Evolutionary conservation across 2,329 filamentous ascomycete genomes (phyloP).

Genomic region (Aurifilum marmelostoma): DNA sequence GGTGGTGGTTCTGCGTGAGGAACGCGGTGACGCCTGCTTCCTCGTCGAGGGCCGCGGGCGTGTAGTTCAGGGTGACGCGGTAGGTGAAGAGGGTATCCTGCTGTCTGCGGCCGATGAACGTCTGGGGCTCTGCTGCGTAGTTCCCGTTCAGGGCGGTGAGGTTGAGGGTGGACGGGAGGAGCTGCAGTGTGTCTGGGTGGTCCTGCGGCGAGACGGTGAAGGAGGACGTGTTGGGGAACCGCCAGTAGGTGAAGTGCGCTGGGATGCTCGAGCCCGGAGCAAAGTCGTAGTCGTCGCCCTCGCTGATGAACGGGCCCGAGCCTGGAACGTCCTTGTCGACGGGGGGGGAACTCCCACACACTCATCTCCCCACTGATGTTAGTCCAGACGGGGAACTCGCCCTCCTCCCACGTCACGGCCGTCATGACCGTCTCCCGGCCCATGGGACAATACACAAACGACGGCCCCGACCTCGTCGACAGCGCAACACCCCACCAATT

Average conservation of each 20-base stretch:
- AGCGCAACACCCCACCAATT: constrained; percentile 49
- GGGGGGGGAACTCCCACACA: constrained; percentile 33
- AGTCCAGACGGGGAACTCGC: constrained; percentile 42
- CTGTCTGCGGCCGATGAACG: constrained; percentile 61
- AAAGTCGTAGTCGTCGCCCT: constrained; percentile 38
- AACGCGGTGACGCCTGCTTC: constrained; percentile 59
- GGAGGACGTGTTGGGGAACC: constrained; percentile 50
- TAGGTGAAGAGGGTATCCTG: constrained; percentile 58
- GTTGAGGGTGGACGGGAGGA: constrained; percentile 54
- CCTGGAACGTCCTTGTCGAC: constrained; percentile 30
- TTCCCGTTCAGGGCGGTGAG: constrained; percentile 57
- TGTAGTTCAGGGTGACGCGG: constrained; percentile 50
- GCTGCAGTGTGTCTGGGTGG: constrained; percentile 47
- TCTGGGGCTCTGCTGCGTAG: constrained; percentile 50
- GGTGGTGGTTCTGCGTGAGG: constrained; percentile 56
- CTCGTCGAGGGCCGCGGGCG: constrained; percentile 42
- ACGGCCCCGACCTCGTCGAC: constrained; percentile 44
- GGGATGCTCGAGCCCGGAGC: constrained; percentile 48
- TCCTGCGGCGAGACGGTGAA: constrained; percentile 50
- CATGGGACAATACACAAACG: constrained; percentile 46
- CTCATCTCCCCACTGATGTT: constrained; percentile 38
- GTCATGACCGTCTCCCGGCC: constrained; percentile 48
- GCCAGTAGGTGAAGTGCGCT: constrained; percentile 59
- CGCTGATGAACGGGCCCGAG: constrained; percentile 34
- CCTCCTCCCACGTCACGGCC: constrained; percentile 42